Evolutionary conservation across 371 early-diverging fungal species (phyloP).

Genomic region (Batrachochytrium dendrobatidis): DNA sequence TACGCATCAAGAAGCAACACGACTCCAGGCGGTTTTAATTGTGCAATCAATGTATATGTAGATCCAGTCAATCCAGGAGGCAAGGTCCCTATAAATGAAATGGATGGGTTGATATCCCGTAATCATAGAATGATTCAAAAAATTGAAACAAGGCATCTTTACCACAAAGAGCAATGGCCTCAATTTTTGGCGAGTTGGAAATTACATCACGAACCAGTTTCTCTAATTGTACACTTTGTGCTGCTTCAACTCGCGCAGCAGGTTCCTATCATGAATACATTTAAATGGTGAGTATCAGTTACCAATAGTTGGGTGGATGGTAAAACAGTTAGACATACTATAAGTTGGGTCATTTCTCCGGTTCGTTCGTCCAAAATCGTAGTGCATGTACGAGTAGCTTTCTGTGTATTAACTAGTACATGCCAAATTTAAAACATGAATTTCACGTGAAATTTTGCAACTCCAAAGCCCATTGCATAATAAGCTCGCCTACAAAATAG

Average conservation of each 20-base stretch:
- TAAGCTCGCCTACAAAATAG: too few relatives aligned
- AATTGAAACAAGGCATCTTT: background rate
- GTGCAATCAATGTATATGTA: constrained; percentile 16
- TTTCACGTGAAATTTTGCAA: too few relatives aligned
- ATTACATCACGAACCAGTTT: background rate
- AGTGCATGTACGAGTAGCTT: constrained; percentile 36
- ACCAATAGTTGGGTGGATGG: too few relatives aligned
- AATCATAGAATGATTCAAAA: background rate
- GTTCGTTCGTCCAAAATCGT: constrained; percentile 33
- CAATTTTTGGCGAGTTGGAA: background rate
- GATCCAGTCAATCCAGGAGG: constrained; percentile 32
- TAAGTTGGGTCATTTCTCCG: constrained; percentile 38
- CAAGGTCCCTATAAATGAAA: constrained; percentile 23
- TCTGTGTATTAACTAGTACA: constrained; percentile 4
- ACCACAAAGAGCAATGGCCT: constrained; percentile 15
- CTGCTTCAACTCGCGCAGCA: constrained; percentile 3
- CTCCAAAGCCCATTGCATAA: too few relatives aligned
- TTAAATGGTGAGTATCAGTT: too few relatives aligned
- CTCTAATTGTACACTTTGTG: constrained; percentile 4
- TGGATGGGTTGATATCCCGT: background rate
- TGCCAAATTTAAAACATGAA: too few relatives aligned
- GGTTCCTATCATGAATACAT: constrained; percentile 11
- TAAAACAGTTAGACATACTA: too few relatives aligned
- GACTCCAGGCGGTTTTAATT: constrained; percentile 9
- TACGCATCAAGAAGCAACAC: constrained; percentile 35